Conservation (phyloP, 2,329 filamentous ascomycete genomes). For the Penicillium brasilianum region DNA sequence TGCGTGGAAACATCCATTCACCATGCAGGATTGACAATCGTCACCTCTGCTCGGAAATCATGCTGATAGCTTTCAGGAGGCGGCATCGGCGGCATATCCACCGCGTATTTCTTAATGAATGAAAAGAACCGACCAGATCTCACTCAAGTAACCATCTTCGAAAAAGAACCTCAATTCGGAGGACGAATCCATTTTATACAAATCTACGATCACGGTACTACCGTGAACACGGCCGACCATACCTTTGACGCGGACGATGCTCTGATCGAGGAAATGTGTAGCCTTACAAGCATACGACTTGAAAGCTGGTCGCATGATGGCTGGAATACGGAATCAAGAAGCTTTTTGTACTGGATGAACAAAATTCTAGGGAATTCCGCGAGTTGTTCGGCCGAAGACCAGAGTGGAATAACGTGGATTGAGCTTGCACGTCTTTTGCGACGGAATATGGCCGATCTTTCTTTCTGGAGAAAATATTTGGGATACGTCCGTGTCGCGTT, state of each 20-base stretch:
- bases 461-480: not conserved
- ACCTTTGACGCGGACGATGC: conserved; percentile 1
- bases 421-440: not conserved
- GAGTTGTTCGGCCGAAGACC: not conserved
- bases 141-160: conserved; percentile 8
- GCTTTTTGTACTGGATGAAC: not conserved
- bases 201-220: not conserved
- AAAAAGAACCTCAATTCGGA: conserved; percentile 10
- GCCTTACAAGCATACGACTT: not conserved
- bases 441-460: not conserved
- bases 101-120: conserved; percentile 5
- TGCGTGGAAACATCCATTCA: too few species aligned
- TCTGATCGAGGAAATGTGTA: not conserved
- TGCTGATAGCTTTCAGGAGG: not conserved
- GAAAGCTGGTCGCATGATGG: not conserved
- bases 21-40: too few species aligned
- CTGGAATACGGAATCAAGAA: not conserved
- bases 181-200: conserved; percentile 4
- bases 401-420: not conserved
- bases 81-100: conserved; percentile 6
- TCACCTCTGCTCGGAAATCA: too few species aligned
- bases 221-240: not conserved
- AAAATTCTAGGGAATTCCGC: not conserved
- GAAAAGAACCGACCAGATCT: not conserved
- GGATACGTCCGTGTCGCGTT: not conserved